Percentiles rank a stretch among this genome's conserved stretches.
These are phyloP conservation scores for Ceratobasidium sp. DNA, from an alignment of 1,284 basidiomycete genomes.

Conservation along the genomic window DNA sequence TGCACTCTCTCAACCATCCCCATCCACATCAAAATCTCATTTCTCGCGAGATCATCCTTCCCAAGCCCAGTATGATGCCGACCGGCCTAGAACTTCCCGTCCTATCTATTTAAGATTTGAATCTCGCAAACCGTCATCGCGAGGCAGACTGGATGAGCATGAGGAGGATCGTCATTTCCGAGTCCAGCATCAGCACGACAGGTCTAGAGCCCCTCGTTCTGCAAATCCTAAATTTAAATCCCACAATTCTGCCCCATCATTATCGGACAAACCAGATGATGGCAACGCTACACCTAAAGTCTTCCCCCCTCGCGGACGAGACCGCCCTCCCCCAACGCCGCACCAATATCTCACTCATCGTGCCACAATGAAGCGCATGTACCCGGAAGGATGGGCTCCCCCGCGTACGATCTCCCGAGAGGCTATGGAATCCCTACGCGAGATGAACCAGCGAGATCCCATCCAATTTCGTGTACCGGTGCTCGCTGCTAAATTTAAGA, in stretches of 20 bases:
- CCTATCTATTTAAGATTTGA: too few species aligned
- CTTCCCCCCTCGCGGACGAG: not conserved
- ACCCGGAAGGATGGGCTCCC: conserved; percentile 85
- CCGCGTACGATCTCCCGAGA: conserved; percentile 88
- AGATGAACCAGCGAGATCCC: conserved; percentile 76
- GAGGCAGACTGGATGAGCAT: too few species aligned
- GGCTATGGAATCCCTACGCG: conserved; percentile 86
- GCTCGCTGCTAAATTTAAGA: conserved; percentile 81
- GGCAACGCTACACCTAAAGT: not conserved
- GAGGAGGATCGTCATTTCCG: too few species aligned
- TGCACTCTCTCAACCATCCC: not conserved
- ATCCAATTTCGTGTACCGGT: conserved; percentile 73
- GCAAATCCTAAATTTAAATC: too few species aligned
- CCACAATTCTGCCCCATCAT: too few species aligned
- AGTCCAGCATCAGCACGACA: too few species aligned
- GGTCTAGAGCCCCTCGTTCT: too few species aligned
- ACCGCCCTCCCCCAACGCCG: conserved; percentile 59
- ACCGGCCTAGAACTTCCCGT: too few species aligned
- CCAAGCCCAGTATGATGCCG: too few species aligned
- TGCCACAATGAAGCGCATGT: conserved; percentile 65
- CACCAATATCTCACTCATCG: conserved; percentile 66
- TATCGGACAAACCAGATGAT: too few species aligned
- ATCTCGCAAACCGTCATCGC: too few species aligned
- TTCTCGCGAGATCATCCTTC: not conserved
- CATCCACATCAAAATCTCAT: conserved; percentile 6